These are phyloP conservation scores for Cystobasidium pallidum DNA, from an alignment of 1,284 basidiomycete species.

Conservation along the genomic window DNA sequence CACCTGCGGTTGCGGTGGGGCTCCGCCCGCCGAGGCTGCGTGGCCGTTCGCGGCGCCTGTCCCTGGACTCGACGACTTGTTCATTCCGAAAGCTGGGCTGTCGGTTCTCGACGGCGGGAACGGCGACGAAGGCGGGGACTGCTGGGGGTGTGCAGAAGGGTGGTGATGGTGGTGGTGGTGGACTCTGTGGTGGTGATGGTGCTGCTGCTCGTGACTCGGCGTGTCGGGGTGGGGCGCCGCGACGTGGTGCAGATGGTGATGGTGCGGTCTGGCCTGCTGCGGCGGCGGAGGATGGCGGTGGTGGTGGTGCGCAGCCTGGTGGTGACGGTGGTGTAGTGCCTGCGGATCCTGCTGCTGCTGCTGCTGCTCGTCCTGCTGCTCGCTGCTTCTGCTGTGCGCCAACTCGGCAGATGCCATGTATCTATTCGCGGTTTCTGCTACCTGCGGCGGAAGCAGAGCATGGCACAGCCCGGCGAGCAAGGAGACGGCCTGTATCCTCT, in stretches of 20 bases:
- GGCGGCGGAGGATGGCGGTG: neutral
- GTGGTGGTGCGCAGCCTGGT: neutral
- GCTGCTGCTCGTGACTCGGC: neutral
- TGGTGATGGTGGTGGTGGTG: constrained; percentile 42
- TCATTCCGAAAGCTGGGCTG: constrained; percentile 10
- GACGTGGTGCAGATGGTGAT: constrained; percentile 12
- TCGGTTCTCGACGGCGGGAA: neutral
- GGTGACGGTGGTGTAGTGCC: neutral
- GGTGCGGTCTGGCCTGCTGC: constrained; percentile 18
- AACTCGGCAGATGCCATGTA: constrained; percentile 10
- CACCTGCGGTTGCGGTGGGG: neutral
- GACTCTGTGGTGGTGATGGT: constrained; percentile 6
- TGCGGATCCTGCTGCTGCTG: neutral
- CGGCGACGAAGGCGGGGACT: constrained; percentile 11
- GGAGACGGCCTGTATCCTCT: neutral
- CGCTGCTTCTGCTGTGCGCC: constrained; percentile 3
- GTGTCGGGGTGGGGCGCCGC: neutral
- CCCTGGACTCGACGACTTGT: constrained; percentile 21
- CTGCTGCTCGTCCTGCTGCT: neutral
- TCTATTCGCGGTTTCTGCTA: neutral
- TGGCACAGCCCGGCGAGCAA: neutral
- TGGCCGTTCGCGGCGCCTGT: constrained; percentile 3
- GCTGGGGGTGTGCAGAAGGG: constrained; percentile 24
- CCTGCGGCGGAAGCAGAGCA: neutral
- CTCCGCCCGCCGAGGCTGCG: neutral